A percentile compares a stretch with the other conserved stretches of the same genome.
Conservation (phyloP, 1,284 basidiomycete genomes). For the Amylostereum areolatum region DNA sequence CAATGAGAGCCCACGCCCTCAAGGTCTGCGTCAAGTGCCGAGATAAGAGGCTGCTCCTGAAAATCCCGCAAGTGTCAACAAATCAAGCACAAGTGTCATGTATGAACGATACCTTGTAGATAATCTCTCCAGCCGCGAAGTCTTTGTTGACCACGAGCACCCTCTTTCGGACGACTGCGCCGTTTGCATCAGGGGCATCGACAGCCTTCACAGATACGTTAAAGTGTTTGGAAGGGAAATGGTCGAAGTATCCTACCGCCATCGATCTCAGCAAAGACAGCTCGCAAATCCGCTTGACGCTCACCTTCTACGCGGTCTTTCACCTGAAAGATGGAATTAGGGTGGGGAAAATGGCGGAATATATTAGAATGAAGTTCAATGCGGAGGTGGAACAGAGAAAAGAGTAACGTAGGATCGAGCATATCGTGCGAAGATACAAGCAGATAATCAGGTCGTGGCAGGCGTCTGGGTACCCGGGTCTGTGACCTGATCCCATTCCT, state of each 20-base stretch:
- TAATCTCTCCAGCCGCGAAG: slow-evolving; percentile 61
- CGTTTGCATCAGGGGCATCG: slow-evolving; percentile 28
- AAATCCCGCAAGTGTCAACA: background rate
- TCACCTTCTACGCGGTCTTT: slow-evolving; percentile 70
- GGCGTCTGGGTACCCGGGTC: slow-evolving; percentile 57
- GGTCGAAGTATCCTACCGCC: slow-evolving; percentile 62
- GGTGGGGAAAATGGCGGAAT: slow-evolving; percentile 31
- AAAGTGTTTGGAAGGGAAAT: slow-evolving; percentile 65
- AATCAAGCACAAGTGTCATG: background rate
- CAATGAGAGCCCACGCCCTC: slow-evolving; percentile 62
- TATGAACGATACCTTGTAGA: slow-evolving; percentile 59
- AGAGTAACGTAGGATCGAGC: slow-evolving; percentile 13
- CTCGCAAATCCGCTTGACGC: slow-evolving; percentile 28
- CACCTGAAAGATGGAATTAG: slow-evolving; percentile 37
- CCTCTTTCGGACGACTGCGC: slow-evolving; percentile 35
- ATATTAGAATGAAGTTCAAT: slow-evolving; percentile 55
- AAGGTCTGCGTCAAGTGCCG: slow-evolving; percentile 64
- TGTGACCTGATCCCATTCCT: slow-evolving; percentile 81
- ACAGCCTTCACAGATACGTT: slow-evolving; percentile 56
- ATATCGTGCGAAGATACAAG: slow-evolving; percentile 4
- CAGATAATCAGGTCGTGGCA: slow-evolving; percentile 29
- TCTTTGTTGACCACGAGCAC: slow-evolving; percentile 64
- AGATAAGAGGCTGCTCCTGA: slow-evolving; percentile 67
- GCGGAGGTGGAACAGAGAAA: slow-evolving; percentile 14
- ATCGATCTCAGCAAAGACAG: slow-evolving; percentile 13